Base-by-base conservation (phyloP, 805 yeast species). In the Ogataea saltuana region DNA sequence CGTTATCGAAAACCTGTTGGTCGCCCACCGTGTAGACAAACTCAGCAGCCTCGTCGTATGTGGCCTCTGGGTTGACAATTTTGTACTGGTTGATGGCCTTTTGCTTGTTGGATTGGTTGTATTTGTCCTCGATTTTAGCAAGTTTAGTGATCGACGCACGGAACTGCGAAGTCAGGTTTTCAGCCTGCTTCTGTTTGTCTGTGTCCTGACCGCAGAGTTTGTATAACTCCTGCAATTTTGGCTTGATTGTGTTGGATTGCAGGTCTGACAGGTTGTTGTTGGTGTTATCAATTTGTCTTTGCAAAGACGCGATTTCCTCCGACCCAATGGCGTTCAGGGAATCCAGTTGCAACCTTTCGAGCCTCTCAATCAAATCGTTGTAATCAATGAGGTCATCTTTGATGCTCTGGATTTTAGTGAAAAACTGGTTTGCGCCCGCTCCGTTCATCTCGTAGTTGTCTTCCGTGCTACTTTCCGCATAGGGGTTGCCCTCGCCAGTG, bases 1-100 rank as follows among this genome's bases (percentile, higher is more conserved):
- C 97, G 68, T 89, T 96, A 46, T 95, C 88, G 70, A 93, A 93
- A 56, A 90, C 87, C 70, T 91, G 98, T 63, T 85, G 89, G 41
- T 88, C 85, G 52, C 85, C 86, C 42, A 79, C 80, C 58, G 88
- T 95, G 55, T 84, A 90, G 45, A 90, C 82, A 38, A 90, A 96
- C 41, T 83, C 87, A 52, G 79, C 80, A 48, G 91, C 86, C 70
- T 91, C 95, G 39, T 75, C 85, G 20, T 85, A 85, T 15, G 91
- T 76, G 4, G 95, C 93, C 48, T 82, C 85, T 7, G 95, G 96
- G 58, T 82, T 85, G 50, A 88, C 93, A 59, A 93, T 87, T 61
- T 81, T 82, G 71, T 85, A 90, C 74, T 91, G 98, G 65, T 96
- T 82, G 58, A 84, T 90, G 38, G 97, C 96, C 61, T 87, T 95